Conservation (phyloP, 2,329 filamentous ascomycete genomes). For the Lasiodiplodia hormozganensis region DNA sequence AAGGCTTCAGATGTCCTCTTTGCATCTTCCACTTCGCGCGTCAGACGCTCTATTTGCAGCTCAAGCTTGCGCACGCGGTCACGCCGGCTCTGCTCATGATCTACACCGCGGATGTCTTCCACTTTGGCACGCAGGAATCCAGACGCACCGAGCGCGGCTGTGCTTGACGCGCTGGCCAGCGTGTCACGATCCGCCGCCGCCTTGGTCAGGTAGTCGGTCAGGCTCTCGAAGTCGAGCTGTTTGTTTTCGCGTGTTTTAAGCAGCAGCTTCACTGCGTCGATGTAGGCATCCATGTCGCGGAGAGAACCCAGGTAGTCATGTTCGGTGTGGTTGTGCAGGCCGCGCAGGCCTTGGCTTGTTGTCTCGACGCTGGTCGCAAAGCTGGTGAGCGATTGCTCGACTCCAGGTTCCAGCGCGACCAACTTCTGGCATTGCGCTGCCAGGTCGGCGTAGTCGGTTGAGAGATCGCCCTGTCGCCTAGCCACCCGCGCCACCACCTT, state of each 20-base stretch:
- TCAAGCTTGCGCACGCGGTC: constrained; percentile 91
- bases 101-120: constrained; percentile 94
- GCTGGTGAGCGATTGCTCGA: constrained; percentile 80
- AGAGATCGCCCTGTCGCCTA: constrained; percentile 84
- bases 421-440: constrained; percentile 95
- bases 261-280: constrained; percentile 81
- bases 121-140: constrained; percentile 93
- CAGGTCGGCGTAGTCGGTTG: constrained; percentile 86
- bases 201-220: constrained; percentile 95
- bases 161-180: constrained; percentile 70
- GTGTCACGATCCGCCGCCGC: constrained; percentile 85
- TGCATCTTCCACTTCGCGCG: constrained; percentile 81
- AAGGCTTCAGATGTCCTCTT: constrained; percentile 90
- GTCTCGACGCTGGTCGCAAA: constrained; percentile 89
- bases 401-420: constrained; percentile 83
- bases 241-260: constrained; percentile 96
- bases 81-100: constrained; percentile 89
- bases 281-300: constrained; percentile 95
- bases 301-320: constrained; percentile 93
- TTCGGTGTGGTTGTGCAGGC: constrained; percentile 89
- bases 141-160: constrained; percentile 72
- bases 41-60: constrained; percentile 89
- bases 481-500: constrained; percentile 94
- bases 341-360: constrained; percentile 77
- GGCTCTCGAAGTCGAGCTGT: constrained; percentile 94